Base-by-base conservation (phyloP, 495 filamentous ascomycete genomes). In the Mycothermus thermophilus region DNA sequence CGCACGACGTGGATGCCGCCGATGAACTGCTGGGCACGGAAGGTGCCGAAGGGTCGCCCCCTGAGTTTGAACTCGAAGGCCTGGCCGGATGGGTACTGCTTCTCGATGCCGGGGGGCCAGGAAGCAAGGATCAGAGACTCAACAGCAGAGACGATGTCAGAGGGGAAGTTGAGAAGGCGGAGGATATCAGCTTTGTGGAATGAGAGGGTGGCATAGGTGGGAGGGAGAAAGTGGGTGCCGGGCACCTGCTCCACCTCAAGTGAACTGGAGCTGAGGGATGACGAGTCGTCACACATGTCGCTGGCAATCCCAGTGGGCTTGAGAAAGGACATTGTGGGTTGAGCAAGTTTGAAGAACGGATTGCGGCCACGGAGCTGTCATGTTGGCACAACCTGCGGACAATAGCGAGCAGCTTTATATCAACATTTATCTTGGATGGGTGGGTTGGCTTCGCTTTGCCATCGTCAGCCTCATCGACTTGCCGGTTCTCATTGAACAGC, bases 91-190 rank as follows among this genome's bases (percentile, higher is more conserved):
- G 13, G 9, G 9, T 28, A 21, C 6, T 19, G 15, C 3, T 29
- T 26, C 10, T 42, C 24, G 22, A 51, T 32, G 3, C 41, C 45
- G 8, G 36, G 29, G 6, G 32, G 26, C 38, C 42, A 51, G 20
- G 39, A 34, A 18, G 60, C 46, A 5, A 52, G 40, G 16, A 61
- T 38, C 21, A 55, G 22, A 3, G 54, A 26, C 10, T 51, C 50
- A 4, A 63, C 24, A 32, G 51, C 47, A 14, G 51, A 30, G 26
- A 51, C 32, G 25, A 45, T 21, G 10, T 28, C 17, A 11, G 32
- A 9, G 9, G 41, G 48, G 32, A 51, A 45, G 30, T 35, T 23
- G 12, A 51, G 38, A 21, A 46, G 22, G 27, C 46, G 42, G 23
- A 48, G 13, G 21, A 18, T 37, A 30, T 47, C 38, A 7, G 18